Evolutionary conservation across 352 stramenopile species (phyloP).

Genomic region (Phytophthora fragariaefolia): DNA sequence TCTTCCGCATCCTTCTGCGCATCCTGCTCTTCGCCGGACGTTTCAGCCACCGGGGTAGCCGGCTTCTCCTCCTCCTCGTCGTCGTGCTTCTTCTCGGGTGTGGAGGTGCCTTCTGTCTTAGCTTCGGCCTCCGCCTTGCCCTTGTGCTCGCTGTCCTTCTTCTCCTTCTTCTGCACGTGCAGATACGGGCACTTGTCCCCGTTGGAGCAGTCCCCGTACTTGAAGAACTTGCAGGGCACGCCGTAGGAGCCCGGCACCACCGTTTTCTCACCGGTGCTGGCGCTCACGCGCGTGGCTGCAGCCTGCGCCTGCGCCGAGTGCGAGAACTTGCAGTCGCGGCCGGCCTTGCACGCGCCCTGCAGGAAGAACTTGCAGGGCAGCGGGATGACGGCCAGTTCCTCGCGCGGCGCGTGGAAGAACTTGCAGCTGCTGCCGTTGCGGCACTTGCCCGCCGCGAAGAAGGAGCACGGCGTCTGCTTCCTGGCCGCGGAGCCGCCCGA

Average conservation of each 20-base stretch:
- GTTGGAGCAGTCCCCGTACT: constrained; percentile 64
- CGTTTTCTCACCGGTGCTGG: constrained; percentile 53
- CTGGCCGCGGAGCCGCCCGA: constrained; percentile 20
- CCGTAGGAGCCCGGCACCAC: constrained; percentile 51
- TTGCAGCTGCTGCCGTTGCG: constrained; percentile 67
- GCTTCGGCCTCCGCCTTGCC: constrained; percentile 36
- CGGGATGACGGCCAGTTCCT: constrained; percentile 47
- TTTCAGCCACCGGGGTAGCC: constrained; percentile 11
- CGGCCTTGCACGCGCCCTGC: constrained; percentile 64
- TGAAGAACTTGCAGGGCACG: constrained; percentile 78
- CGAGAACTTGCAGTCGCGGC: constrained; percentile 73
- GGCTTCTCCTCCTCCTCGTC: constrained; percentile 42
- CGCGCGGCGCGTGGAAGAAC: constrained; percentile 62
- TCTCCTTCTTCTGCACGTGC: constrained; percentile 50
- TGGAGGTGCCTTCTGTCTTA: constrained; percentile 33
- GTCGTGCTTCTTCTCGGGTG: constrained; percentile 24
- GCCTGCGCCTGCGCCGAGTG: constrained; percentile 42
- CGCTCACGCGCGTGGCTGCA: constrained; percentile 37
- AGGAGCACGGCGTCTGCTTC: constrained; percentile 56
- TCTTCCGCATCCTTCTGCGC: constrained; percentile 33
- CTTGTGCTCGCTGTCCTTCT: constrained; percentile 14
- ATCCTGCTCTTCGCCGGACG: constrained; percentile 24
- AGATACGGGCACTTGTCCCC: constrained; percentile 73
- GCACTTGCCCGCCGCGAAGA: constrained; percentile 77
- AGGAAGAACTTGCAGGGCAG: constrained; percentile 79